Evolutionary conservation across 805 yeast genomes (phyloP), one percentile per base, ranked within the genome.

Genomic region (Saturnispora gosingensis): DNA sequence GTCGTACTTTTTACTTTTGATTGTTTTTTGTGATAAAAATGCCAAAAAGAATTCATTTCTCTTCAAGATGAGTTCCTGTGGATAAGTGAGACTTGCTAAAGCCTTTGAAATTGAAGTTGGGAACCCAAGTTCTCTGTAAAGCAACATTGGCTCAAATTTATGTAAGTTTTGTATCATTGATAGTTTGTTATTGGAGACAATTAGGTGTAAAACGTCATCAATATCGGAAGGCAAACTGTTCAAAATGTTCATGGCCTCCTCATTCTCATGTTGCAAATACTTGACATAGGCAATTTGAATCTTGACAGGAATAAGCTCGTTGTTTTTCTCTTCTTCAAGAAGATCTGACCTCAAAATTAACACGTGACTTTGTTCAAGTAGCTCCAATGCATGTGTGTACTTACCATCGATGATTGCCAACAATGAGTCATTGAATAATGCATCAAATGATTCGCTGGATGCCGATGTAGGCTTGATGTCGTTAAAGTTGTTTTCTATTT

Each of bases 241-340:
- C 48, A 80, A 66, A 3, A 79, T 63, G 2, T 58, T 52, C 38
- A 59, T 46, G 2, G 81, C 67, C 18, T 68, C 66, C 1, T 59
- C 66, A 2, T 49, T 45, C 15, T 72, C 59, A 7, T 75, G 76
- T 38, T 56, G 45, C 15, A 67, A 51, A 36, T 72, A 74, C 49
- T 77, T 66, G 18, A 78, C 75, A 58, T 75, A 82, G 2, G 86
- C 82, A 30, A 75, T 76, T 56, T 85, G 84, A 43, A 82, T 63
- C 53, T 73, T 64, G 20, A 83, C 83, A 24, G 91, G 85, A 30
- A 76, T 71, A n/a, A 78, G 60, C 59, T 83, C 88, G 42, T 65
- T 59, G 5, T 68, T 61, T 47, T 72, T 67, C 53, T 82, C 86
- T 8, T 72, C 58, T 43, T 62, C 56, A 56, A 83, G 78, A 18